Percentiles rank a stretch among this genome's conserved stretches.
These are phyloP conservation scores for Guillardia theta DNA, from an alignment of 78 protist genomes.

Conservation along the genomic window DNA sequence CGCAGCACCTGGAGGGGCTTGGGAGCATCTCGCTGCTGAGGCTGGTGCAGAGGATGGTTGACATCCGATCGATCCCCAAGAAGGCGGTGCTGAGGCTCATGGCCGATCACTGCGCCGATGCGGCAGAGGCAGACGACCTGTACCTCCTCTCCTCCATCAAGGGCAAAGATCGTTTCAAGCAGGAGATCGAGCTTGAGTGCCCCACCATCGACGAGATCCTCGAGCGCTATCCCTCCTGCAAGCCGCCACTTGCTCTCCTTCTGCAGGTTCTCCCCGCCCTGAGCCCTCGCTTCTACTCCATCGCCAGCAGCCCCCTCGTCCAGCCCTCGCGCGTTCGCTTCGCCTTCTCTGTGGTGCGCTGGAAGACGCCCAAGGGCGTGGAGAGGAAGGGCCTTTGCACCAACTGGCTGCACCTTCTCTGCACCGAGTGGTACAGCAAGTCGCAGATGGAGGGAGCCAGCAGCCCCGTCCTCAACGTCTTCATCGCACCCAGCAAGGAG, in stretches of 20 bases:
- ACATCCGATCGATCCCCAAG: not conserved
- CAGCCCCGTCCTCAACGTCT: not conserved
- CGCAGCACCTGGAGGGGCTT: not conserved
- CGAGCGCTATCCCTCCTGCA: not conserved
- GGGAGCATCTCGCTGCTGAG: not conserved
- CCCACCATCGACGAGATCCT: not conserved
- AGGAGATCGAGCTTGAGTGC: not conserved
- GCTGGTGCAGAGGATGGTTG: not conserved
- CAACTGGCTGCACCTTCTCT: slow-evolving; percentile 27
- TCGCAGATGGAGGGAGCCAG: not conserved
- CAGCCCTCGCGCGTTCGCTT: not conserved
- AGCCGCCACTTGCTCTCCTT: not conserved
- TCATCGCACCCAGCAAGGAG: not conserved
- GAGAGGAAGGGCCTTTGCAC: slow-evolving; percentile 43
- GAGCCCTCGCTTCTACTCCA: slow-evolving; percentile 13
- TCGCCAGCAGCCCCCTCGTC: not conserved
- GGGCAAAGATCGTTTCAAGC: not conserved
- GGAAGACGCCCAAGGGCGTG: not conserved
- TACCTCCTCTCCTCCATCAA: not conserved
- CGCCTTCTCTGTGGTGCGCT: not conserved
- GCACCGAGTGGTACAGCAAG: no score
- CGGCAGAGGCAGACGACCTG: not conserved
- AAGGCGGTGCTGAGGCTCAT: not conserved
- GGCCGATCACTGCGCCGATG: not conserved
- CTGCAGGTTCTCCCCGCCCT: slow-evolving; percentile 6